phyloP scores from a whole-genome alignment of 2,329 filamentous ascomycete species.

The Colletotrichum sp. region DNA sequence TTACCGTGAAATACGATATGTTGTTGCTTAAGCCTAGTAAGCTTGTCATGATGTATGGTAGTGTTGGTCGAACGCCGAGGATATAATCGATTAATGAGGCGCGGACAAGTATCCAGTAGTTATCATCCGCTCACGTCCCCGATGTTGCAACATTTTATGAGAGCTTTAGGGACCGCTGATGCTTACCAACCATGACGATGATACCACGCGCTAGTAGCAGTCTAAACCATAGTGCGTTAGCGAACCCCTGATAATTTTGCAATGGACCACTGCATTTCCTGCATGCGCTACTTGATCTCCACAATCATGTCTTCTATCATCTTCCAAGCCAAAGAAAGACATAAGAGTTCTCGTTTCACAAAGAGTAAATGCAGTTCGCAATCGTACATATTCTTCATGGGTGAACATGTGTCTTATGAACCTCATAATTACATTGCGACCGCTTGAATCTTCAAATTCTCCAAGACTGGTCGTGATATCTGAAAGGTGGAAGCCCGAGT shows the following conservation, averaged over 20 bases:
- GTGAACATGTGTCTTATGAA: background rate
- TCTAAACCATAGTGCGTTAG: background rate
- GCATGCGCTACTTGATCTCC: background rate
- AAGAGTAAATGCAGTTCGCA: background rate
- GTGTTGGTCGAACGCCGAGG: background rate
- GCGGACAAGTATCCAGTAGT: background rate
- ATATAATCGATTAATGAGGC: background rate
- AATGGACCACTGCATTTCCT: background rate
- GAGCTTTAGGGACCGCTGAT: rapidly evolving
- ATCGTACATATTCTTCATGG: rapidly evolving
- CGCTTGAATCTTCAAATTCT: background rate
- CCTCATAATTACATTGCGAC: background rate
- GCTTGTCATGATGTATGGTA: background rate
- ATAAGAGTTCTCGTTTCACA: rapidly evolving
- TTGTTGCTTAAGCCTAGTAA: background rate
- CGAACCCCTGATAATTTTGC: background rate
- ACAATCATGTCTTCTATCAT: background rate
- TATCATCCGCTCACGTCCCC: background rate
- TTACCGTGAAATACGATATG: background rate
- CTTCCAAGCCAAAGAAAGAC: background rate
- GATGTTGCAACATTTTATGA: background rate
- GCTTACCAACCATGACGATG: background rate
- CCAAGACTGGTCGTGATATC: background rate
- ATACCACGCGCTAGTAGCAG: background rate
- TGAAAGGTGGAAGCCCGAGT: background rate